These are phyloP conservation scores for Ceratocystis papillata DNA, from an alignment of 2,329 filamentous ascomycete species.

Conservation along the genomic window DNA sequence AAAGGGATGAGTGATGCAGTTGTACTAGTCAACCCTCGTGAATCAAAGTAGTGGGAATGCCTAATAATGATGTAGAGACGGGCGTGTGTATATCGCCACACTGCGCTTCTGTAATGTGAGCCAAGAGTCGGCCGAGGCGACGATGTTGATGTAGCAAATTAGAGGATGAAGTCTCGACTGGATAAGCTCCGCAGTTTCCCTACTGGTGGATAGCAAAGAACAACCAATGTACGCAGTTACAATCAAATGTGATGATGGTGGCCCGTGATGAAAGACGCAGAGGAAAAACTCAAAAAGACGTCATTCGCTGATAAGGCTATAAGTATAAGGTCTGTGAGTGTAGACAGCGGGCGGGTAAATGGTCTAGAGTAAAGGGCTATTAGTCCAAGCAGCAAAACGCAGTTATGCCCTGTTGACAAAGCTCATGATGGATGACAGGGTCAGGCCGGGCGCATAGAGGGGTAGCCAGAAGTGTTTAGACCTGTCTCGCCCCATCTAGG, in stretches of 20 bases:
- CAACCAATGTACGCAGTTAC: not conserved
- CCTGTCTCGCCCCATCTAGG: not conserved
- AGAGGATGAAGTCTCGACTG: not conserved
- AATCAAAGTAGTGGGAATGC: not conserved
- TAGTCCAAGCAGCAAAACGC: not conserved
- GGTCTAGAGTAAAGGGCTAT: not conserved
- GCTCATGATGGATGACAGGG: no score
- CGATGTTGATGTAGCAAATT: not conserved
- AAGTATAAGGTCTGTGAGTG: not conserved
- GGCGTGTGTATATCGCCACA: not conserved
- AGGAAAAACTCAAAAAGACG: not conserved
- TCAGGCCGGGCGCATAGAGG: not conserved
- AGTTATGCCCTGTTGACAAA: not conserved
- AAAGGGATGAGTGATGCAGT: not conserved
- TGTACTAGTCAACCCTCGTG: not conserved
- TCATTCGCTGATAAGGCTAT: not conserved
- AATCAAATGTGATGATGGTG: not conserved
- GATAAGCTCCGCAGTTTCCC: not conserved
- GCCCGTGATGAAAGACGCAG: not conserved
- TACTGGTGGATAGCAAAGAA: not conserved
- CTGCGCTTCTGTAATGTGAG: not conserved
- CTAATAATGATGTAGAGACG: not conserved
- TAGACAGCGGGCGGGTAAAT: no score
- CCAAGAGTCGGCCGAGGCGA: not conserved
- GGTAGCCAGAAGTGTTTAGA: not conserved